Percentiles rank a stretch among this genome's conserved stretches.
These are phyloP conservation scores for Ceratobasidium sp. DNA, from an alignment of 1,284 basidiomycete species.

Conservation along the genomic window DNA sequence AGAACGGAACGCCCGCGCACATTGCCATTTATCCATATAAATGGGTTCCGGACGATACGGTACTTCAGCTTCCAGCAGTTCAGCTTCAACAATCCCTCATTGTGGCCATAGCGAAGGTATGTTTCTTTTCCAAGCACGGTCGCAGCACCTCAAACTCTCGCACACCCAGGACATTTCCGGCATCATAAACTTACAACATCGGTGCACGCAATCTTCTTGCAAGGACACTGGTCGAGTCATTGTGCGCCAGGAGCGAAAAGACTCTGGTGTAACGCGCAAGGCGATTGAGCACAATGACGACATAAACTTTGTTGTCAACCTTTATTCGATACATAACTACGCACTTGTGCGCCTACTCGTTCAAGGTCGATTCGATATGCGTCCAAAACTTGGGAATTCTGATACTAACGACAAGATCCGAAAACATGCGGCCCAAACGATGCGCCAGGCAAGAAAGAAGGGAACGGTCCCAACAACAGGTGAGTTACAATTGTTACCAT, in stretches of 20 bases:
- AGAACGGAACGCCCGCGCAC: neutral
- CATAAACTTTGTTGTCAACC: slow-evolving; percentile 19
- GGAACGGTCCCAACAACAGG: neutral
- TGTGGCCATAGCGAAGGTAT: neutral
- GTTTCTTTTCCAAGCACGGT: neutral
- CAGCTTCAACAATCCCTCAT: neutral
- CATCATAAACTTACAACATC: slow-evolving; percentile 18
- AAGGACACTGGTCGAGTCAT: neutral
- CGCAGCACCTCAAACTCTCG: neutral
- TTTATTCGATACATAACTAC: slow-evolving; percentile 33
- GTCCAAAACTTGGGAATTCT: neutral
- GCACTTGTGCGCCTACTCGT: neutral
- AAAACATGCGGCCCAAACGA: neutral
- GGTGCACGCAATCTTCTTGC: neutral
- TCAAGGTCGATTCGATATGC: neutral
- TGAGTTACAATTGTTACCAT: too few relatives aligned
- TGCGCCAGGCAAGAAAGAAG: neutral
- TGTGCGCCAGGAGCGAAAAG: slow-evolving; percentile 29
- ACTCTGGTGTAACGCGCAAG: neutral
- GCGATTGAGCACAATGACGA: neutral
- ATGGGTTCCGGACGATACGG: neutral
- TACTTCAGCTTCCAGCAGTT: neutral
- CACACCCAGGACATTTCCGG: neutral
- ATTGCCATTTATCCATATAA: neutral
- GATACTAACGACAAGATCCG: neutral